phyloP scores from a whole-genome alignment of 202 grass and related monocot species.

The Zizania palustris region DNA sequence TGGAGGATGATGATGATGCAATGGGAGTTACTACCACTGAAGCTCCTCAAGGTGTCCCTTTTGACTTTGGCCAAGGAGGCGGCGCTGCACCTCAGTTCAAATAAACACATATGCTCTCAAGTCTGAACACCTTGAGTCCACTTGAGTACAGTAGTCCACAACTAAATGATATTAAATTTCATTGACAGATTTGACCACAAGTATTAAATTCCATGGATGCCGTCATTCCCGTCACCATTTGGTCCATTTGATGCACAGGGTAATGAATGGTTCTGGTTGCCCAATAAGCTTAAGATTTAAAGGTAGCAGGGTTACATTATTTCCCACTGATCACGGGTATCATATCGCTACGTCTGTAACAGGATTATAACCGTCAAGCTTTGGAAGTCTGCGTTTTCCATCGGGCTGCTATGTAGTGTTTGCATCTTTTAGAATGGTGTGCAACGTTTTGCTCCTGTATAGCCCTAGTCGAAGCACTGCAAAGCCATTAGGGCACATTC shows the following conservation, averaged over 20 bases:
- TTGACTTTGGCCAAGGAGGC: conserved; percentile 62
- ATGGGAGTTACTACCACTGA: conserved; percentile 60
- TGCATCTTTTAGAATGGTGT: conserved; percentile 42
- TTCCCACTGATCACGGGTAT: conserved; percentile 30
- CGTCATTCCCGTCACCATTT: background rate
- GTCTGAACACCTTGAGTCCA: background rate
- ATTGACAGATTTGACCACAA: conserved; percentile 35
- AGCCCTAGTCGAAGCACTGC: conserved; percentile 40
- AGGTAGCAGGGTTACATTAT: conserved; percentile 30
- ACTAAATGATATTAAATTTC: background rate
- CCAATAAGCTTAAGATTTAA: conserved; percentile 44
- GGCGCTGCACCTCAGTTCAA: conserved; percentile 63
- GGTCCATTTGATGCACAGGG: conserved; percentile 21
- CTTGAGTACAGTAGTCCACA: background rate
- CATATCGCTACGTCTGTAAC: conserved; percentile 43
- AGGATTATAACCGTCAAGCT: conserved; percentile 37
- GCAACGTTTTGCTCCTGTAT: conserved; percentile 55
- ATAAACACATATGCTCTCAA: conserved; percentile 47
- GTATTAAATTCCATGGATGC: background rate
- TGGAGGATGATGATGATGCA: conserved; percentile 89
- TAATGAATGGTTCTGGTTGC: conserved; percentile 42
- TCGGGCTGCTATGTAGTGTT: conserved; percentile 48
- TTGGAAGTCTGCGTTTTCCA: conserved; percentile 43
- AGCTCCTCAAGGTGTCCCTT: conserved; percentile 46
- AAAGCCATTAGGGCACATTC: conserved; percentile 24